A percentile compares a stretch with the other conserved stretches of the same genome.
These are phyloP conservation scores for Colletotrichum orbiculare DNA, from an alignment of 2,329 filamentous ascomycete genomes.

Conservation along the genomic window DNA sequence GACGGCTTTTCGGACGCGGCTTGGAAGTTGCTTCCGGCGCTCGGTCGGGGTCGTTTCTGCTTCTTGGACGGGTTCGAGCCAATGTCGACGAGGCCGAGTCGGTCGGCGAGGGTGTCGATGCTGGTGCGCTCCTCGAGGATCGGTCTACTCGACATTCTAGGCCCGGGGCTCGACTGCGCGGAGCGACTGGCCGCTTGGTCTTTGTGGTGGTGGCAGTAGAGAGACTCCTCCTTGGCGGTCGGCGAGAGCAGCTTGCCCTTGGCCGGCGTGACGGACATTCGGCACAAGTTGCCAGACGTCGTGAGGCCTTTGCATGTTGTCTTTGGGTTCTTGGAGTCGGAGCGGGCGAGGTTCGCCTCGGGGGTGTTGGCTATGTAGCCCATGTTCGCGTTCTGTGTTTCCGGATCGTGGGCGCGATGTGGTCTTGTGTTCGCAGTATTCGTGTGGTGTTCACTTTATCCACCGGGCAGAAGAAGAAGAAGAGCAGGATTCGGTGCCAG, in stretches of 20 bases:
- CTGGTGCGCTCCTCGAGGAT: slow-evolving; percentile 77
- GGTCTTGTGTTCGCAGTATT: not conserved
- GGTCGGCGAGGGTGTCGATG: slow-evolving; percentile 86
- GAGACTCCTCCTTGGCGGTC: slow-evolving; percentile 60
- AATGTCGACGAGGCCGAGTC: slow-evolving; percentile 79
- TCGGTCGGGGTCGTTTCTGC: slow-evolving; percentile 42
- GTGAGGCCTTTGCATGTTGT: slow-evolving; percentile 93
- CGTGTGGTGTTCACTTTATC: not conserved
- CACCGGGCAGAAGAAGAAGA: not conserved
- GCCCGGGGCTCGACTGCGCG: slow-evolving; percentile 58
- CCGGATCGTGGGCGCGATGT: not conserved
- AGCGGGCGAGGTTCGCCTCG: slow-evolving; percentile 80
- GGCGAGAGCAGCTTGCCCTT: slow-evolving; percentile 40
- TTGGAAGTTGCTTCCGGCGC: not conserved
- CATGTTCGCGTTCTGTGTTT: slow-evolving; percentile 54
- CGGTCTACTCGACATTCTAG: slow-evolving; percentile 56
- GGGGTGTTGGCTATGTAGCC: slow-evolving; percentile 79
- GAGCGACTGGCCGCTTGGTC: slow-evolving; percentile 79
- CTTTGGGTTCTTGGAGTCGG: slow-evolving; percentile 85
- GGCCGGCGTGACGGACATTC: slow-evolving; percentile 70
- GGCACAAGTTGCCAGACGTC: slow-evolving; percentile 82
- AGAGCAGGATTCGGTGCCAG: not conserved
- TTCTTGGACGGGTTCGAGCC: slow-evolving; percentile 50
- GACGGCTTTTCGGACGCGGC: slow-evolving; percentile 30
- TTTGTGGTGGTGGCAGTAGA: slow-evolving; percentile 96